Conservation (phyloP, 23 red algal species). For the Chondrus crispus region DNA sequence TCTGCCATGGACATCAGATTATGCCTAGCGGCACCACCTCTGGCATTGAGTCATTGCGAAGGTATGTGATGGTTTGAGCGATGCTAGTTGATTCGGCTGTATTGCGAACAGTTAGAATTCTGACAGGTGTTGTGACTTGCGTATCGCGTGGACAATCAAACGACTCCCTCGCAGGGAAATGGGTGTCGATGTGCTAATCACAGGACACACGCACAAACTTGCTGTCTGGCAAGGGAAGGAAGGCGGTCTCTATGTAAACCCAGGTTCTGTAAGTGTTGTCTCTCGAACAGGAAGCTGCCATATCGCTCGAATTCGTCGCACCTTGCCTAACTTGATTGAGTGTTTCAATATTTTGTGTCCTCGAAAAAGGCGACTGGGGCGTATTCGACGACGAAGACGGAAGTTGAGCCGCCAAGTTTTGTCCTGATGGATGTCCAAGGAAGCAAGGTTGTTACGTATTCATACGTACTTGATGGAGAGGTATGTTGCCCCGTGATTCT, state of each 20-base stretch:
- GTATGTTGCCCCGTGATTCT: background rate
- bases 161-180: conserved; percentile 30
- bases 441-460: conserved; percentile 56
- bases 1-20: conserved; percentile 65
- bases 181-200: conserved; percentile 71
- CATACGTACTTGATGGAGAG: conserved; percentile 56
- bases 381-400: conserved; percentile 18
- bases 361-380: conserved; percentile 69
- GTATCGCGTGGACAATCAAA: background rate
- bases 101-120: too few species aligned
- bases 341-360: too few species aligned
- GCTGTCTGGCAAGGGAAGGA: conserved; percentile 36
- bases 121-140: background rate
- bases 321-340: too few species aligned
- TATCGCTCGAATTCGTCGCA: too few species aligned
- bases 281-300: too few species aligned
- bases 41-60: conserved; percentile 33
- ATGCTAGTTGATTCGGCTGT: too few species aligned
- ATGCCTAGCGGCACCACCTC: conserved; percentile 20
- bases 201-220: conserved; percentile 46
- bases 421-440: conserved; percentile 76
- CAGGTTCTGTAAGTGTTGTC: conserved; percentile 39
- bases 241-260: conserved; percentile 58
- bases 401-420: conserved; percentile 51
- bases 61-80: background rate